These are phyloP conservation scores for Typha latifolia DNA, from an alignment of 176 grass and related monocot species.

Conservation along the genomic window DNA sequence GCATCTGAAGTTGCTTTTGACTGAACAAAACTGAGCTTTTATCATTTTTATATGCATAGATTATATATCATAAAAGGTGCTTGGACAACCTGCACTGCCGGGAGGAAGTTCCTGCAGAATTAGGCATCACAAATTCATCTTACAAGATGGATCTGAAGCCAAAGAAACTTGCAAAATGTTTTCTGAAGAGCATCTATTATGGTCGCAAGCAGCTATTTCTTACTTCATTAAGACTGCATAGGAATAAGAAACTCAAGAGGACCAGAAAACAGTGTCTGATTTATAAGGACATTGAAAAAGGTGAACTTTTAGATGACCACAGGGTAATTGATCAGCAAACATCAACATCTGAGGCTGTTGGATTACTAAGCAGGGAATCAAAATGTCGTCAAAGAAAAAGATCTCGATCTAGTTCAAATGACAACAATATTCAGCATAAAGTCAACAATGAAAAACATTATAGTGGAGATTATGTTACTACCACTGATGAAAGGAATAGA, in stretches of 20 bases:
- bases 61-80: not conserved
- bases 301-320: not conserved
- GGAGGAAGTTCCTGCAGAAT: slow-evolving; percentile 13
- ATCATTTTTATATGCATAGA: not conserved
- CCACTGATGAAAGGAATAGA: slow-evolving; percentile 6
- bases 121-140: not conserved
- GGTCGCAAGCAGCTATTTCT: slow-evolving; percentile 38
- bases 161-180: slow-evolving; percentile 34
- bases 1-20: not conserved
- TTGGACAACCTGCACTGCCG: not conserved
- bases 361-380: slow-evolving; percentile 1
- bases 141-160: slow-evolving; percentile 24
- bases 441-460: not conserved
- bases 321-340: slow-evolving; percentile 25
- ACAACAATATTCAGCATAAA: not conserved
- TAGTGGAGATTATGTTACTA: not conserved
- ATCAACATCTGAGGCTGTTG: slow-evolving; percentile 39
- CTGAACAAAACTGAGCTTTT: not conserved
- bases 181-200: slow-evolving; percentile 36
- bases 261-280: slow-evolving; percentile 18
- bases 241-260: slow-evolving; percentile 47
- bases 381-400: slow-evolving; percentile 22
- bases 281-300: slow-evolving; percentile 17
- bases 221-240: slow-evolving; percentile 30
- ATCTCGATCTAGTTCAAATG: no score